Evolutionary conservation across 352 stramenopile genomes (phyloP).

Genomic region (Elongisporangium undulatum): DNA sequence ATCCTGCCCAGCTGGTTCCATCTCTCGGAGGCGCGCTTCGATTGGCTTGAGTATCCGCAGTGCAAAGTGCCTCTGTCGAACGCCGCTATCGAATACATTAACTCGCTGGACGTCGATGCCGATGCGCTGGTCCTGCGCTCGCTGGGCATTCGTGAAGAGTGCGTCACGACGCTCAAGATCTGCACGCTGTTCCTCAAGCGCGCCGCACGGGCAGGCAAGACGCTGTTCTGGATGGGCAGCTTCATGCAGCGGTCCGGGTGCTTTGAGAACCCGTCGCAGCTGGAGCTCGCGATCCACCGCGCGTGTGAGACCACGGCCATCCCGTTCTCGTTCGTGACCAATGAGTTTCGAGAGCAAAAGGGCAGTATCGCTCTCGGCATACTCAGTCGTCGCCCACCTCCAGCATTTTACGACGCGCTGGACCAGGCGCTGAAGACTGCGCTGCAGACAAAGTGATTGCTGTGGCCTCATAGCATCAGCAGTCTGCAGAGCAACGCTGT

Average conservation of each 20-base stretch:
- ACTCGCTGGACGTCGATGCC: conserved; percentile 36
- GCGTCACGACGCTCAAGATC: conserved; percentile 67
- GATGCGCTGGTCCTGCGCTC: conserved; percentile 45
- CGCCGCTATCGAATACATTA: conserved; percentile 44
- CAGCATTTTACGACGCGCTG: conserved; percentile 50
- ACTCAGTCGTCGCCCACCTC: conserved; percentile 62
- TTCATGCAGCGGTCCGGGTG: conserved; percentile 67
- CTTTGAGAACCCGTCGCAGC: conserved; percentile 55
- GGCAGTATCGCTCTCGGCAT: conserved; percentile 40
- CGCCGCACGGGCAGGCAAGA: conserved; percentile 35
- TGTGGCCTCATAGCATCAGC: neutral
- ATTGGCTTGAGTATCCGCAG: conserved; percentile 80
- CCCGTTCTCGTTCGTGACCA: conserved; percentile 47
- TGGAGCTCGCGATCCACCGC: conserved; percentile 43
- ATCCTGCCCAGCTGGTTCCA: conserved; percentile 80
- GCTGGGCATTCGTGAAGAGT: conserved; percentile 70
- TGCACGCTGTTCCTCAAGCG: conserved; percentile 70
- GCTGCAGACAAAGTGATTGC: conserved; percentile 1
- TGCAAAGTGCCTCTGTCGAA: conserved; percentile 49
- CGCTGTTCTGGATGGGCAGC: conserved; percentile 61
- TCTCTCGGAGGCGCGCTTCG: conserved; percentile 72
- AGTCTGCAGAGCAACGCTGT: neutral
- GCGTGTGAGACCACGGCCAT: conserved; percentile 42
- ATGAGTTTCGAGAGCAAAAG: conserved; percentile 62
- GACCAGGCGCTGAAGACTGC: conserved; percentile 20